These are phyloP conservation scores for Perkinsus chesapeaki DNA, from an alignment of 169 alveolate species.

Conservation along the genomic window DNA sequence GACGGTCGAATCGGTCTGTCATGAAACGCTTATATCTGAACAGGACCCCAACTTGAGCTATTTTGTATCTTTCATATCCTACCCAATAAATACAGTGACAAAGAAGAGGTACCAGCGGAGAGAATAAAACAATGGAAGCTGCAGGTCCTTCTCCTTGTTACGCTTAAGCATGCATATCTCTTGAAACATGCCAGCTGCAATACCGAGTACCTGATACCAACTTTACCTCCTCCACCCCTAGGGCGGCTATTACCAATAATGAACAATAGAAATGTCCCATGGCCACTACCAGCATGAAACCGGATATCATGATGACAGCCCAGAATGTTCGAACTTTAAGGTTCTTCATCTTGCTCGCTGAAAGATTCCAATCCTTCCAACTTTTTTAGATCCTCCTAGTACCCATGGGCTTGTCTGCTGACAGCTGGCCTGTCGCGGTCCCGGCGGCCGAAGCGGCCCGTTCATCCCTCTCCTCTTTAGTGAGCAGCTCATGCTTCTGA, in stretches of 20 bases:
- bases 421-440: neutral
- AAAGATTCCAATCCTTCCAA: neutral
- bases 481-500: neutral
- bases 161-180: conserved; percentile 55
- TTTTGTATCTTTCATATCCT: conserved; percentile 6
- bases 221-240: conserved; percentile 46
- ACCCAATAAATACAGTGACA: neutral
- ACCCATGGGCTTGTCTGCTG: neutral
- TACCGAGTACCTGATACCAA: conserved; percentile 18
- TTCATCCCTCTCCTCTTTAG: neutral
- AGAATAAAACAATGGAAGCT: conserved; percentile 45
- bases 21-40: conserved; percentile 18
- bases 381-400: neutral
- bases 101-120: conserved; percentile 6
- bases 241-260: conserved; percentile 55
- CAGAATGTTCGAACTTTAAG: conserved; percentile 48
- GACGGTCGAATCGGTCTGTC: conserved; percentile 14
- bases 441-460: neutral
- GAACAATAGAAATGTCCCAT: conserved; percentile 80
- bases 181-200: conserved; percentile 21
- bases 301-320: conserved; percentile 57
- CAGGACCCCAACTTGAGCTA: conserved; percentile 13
- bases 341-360: neutral
- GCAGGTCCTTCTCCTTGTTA: conserved; percentile 51
- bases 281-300: conserved; percentile 57